phyloP scores from a whole-genome alignment of 305 asterid species.

The Ajuga reptans region DNA sequence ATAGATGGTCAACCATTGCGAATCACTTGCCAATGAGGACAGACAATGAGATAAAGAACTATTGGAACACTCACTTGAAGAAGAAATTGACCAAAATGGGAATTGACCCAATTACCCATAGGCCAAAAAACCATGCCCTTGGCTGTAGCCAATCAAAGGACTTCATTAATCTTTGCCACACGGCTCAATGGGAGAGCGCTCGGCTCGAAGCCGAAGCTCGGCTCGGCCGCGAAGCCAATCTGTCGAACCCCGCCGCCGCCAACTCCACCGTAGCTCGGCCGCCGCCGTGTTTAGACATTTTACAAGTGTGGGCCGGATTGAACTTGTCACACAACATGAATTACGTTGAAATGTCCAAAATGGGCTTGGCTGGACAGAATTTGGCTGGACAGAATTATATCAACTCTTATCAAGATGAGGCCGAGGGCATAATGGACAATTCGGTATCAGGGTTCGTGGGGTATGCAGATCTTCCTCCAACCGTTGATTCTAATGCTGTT shows the following conservation, averaged over 20 bases:
- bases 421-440: constrained; percentile 20
- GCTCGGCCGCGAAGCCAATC: constrained; percentile 19
- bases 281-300: constrained; percentile 23
- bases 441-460: constrained; percentile 13
- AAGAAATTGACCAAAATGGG: constrained; percentile 33
- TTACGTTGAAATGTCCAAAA: not conserved
- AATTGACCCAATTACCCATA: constrained; percentile 34
- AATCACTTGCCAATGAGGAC: constrained; percentile 35
- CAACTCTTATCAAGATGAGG: not conserved
- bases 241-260: not conserved
- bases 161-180: constrained; percentile 29
- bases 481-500: not conserved
- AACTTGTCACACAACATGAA: not conserved
- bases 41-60: constrained; percentile 41
- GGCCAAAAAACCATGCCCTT: constrained; percentile 21
- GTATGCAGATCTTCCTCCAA: constrained; percentile 3
- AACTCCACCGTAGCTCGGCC: not conserved
- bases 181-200: constrained; percentile 45
- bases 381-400: not conserved
- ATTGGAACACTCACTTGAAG: constrained; percentile 40
- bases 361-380: not conserved
- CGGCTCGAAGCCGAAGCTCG: constrained; percentile 44
- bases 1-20: constrained; percentile 42
- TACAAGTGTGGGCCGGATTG: constrained; percentile 27
- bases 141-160: constrained; percentile 14